These are phyloP conservation scores for Coemansia sp. DNA, from an alignment of 192 early-diverging fungal species.

Conservation along the genomic window DNA sequence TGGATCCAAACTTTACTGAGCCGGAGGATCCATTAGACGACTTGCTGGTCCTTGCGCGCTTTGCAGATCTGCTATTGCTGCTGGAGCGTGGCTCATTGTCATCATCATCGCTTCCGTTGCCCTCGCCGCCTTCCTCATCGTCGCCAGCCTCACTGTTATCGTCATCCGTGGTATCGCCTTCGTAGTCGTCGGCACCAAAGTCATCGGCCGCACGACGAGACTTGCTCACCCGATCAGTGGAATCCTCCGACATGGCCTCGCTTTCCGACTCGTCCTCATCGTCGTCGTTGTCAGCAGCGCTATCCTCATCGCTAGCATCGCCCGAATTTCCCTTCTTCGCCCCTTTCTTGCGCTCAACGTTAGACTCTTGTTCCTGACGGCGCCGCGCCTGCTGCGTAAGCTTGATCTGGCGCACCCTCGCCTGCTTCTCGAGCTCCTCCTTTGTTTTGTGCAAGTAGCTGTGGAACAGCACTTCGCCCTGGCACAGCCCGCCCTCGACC, in stretches of 20 bases:
- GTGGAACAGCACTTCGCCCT: constrained; percentile 93
- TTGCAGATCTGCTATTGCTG: constrained; percentile 16
- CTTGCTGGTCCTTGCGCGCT: constrained; percentile 11
- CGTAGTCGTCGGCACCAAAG: constrained; percentile 46
- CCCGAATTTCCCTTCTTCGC: constrained; percentile 24
- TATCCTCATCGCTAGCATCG: constrained; percentile 6
- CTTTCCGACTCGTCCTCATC: constrained; percentile 35
- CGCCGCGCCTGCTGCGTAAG: constrained; percentile 67
- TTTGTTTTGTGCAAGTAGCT: constrained; percentile 71
- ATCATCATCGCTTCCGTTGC: not conserved
- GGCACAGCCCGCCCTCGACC: constrained; percentile 85
- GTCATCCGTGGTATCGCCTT: constrained; percentile 12
- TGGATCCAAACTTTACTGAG: constrained; percentile 9
- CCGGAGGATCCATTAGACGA: not conserved
- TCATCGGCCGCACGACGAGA: constrained; percentile 39
- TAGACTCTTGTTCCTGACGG: constrained; percentile 77
- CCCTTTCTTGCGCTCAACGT: constrained; percentile 78
- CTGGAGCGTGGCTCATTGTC: constrained; percentile 15
- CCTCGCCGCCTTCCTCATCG: constrained; percentile 20
- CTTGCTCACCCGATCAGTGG: constrained; percentile 2
- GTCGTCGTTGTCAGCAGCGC: constrained; percentile 10
- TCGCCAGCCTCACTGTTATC: constrained; percentile 1
- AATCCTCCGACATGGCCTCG: not conserved
- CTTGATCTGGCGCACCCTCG: constrained; percentile 62
- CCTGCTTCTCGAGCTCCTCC: constrained; percentile 69